Evolutionary conservation across 768 basidiomycete species (phyloP).

Genomic region (Hypholoma fasciculare): DNA sequence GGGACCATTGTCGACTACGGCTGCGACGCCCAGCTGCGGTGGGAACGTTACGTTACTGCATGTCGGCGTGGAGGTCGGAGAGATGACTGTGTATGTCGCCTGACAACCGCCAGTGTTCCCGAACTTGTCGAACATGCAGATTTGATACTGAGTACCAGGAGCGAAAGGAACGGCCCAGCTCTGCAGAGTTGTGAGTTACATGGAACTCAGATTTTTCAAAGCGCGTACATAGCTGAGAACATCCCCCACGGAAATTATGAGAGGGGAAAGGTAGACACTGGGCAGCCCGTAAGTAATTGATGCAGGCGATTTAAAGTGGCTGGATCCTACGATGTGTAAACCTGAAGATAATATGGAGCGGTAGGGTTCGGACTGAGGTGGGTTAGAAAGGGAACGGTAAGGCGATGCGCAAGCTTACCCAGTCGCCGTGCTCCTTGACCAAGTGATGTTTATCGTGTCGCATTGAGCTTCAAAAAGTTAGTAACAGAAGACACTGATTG

Average conservation of each 20-base stretch:
- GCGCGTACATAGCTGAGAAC: constrained; percentile 47
- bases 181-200: constrained; percentile 25
- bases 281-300: neutral
- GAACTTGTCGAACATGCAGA: constrained; percentile 65
- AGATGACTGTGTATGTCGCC: constrained; percentile 55
- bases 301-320: neutral
- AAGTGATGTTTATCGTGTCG: constrained; percentile 41
- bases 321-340: constrained; percentile 57
- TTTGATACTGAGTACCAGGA: constrained; percentile 66
- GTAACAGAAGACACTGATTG: neutral
- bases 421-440: constrained; percentile 37
- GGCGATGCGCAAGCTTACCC: constrained; percentile 31
- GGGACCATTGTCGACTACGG: constrained; percentile 44
- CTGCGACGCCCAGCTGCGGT: constrained; percentile 43
- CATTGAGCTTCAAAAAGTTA: constrained; percentile 37
- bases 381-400: constrained; percentile 1
- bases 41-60: constrained; percentile 55
- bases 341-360: constrained; percentile 59
- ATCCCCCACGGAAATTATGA: constrained; percentile 49
- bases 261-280: constrained; percentile 51
- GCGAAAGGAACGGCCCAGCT: constrained; percentile 60
- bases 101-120: constrained; percentile 66
- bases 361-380: constrained; percentile 48
- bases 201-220: neutral
- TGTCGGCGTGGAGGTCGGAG: constrained; percentile 36